A percentile compares a stretch with the other conserved stretches of the same genome.
These are phyloP conservation scores for Naegleria gruberi DNA, from an alignment of 208 protist species.

Conservation along the genomic window DNA sequence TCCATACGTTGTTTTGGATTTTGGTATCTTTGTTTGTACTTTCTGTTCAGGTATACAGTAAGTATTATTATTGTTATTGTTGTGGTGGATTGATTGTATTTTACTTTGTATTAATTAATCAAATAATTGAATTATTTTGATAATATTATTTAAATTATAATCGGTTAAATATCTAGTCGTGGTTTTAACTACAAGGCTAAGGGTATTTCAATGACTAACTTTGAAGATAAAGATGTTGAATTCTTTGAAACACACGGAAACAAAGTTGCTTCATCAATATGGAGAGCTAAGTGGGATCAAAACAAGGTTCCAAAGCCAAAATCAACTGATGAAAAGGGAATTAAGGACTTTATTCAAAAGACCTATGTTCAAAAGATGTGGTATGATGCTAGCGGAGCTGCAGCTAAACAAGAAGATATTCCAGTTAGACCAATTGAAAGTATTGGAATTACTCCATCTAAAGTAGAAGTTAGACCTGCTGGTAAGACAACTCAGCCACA, in stretches of 20 bases:
- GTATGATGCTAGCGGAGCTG: neutral
- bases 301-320: conserved; percentile 4
- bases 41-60: conserved; percentile 2
- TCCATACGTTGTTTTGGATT: conserved; percentile 16
- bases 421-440: neutral
- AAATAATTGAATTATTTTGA: too few species aligned
- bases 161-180: neutral
- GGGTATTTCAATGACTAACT: conserved; percentile 24
- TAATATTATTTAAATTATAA: neutral
- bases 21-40: conserved; percentile 20
- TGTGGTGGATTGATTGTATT: too few species aligned
- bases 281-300: conserved; percentile 20
- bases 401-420: neutral
- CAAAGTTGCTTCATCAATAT: neutral
- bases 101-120: too few species aligned
- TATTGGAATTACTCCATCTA: neutral
- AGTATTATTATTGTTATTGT: neutral
- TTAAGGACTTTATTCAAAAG: conserved; percentile 11
- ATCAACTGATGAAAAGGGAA: neutral
- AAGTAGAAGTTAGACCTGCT: neutral
- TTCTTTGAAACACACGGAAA: neutral
- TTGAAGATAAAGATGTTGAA: conserved; percentile 3
- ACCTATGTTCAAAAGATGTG: conserved; percentile 14
- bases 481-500: neutral
- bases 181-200: conserved; percentile 8